A percentile compares a stretch with the other conserved stretches of the same genome.
Evolutionary conservation across 2,329 filamentous ascomycete species (phyloP).

Genomic region (Aspergillus intermedius): DNA sequence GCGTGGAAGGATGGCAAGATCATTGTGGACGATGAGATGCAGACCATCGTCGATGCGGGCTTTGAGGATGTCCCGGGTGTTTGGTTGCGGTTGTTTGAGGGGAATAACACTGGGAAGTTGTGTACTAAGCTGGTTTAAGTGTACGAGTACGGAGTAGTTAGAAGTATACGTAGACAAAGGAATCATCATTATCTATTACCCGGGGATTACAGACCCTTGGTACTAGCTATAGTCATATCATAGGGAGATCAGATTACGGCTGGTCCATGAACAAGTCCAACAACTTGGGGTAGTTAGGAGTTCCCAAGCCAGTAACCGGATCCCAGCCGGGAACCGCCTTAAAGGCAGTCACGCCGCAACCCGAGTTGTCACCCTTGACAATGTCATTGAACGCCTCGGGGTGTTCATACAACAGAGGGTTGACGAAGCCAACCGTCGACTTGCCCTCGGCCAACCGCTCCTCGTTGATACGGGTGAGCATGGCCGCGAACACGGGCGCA

Average conservation of each 20-base stretch:
- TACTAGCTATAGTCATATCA: neutral
- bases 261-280: slow-evolving; percentile 25
- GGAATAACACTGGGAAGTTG: slow-evolving; percentile 44
- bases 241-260: neutral
- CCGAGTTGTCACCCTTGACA: slow-evolving; percentile 23
- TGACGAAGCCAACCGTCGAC: slow-evolving; percentile 49
- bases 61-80: slow-evolving; percentile 47
- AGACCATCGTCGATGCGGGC: slow-evolving; percentile 42
- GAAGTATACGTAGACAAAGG: neutral
- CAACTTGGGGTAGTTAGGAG: slow-evolving; percentile 26
- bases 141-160: no score
- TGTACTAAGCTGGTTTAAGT: slow-evolving; percentile 24
- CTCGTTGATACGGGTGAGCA: slow-evolving; percentile 52
- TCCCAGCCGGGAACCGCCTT: slow-evolving; percentile 23
- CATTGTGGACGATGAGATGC: slow-evolving; percentile 37
- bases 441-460: slow-evolving; percentile 46
- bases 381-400: slow-evolving; percentile 28
- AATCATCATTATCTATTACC: neutral
- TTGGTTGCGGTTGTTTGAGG: slow-evolving; percentile 44
- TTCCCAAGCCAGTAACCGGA: slow-evolving; percentile 31
- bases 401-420: slow-evolving; percentile 33
- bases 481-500: slow-evolving; percentile 49
- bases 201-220: neutral
- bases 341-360: slow-evolving; percentile 26
- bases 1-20: slow-evolving; percentile 42